These are phyloP conservation scores for Cladophialophora psammophila DNA, from an alignment of 2,329 filamentous ascomycete genomes.

Conservation along the genomic window DNA sequence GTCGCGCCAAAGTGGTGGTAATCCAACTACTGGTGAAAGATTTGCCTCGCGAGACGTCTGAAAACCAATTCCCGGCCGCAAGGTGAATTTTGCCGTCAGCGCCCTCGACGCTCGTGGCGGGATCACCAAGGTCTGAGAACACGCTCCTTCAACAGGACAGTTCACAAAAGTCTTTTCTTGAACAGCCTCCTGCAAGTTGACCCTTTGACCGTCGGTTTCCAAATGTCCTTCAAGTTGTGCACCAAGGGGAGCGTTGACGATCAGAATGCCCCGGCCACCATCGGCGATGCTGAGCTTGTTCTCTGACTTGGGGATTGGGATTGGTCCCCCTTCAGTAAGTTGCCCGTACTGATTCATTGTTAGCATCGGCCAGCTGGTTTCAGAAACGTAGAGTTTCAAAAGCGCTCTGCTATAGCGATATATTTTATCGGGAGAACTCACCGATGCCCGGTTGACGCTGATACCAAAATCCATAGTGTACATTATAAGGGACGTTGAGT, in stretches of 20 bases:
- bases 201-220: constrained; percentile 5
- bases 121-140: constrained; percentile 2
- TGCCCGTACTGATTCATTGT: constrained; percentile 19
- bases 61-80: constrained; percentile 14
- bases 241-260: constrained; percentile 21
- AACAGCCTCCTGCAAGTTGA: constrained; percentile 5
- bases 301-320: constrained; percentile 26
- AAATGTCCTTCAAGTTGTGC: constrained; percentile 20
- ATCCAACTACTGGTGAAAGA: neutral
- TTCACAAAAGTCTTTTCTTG: constrained; percentile 9
- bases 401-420: neutral
- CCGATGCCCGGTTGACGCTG: constrained; percentile 29
- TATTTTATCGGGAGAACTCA: neutral
- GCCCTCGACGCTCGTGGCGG: constrained; percentile 1
- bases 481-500: constrained; percentile 3
- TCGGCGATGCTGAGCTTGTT: constrained; percentile 16
- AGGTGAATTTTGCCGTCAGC: constrained; percentile 20
- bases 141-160: constrained; percentile 7
- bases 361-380: neutral
- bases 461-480: constrained; percentile 25
- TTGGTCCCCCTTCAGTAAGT: constrained; percentile 30
- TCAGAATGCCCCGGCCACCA: neutral
- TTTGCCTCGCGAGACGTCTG: neutral
- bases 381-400: neutral
- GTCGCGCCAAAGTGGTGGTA: constrained; percentile 15